Evolutionary conservation across 305 asterid genomes (phyloP), one percentile per base, ranked within the genome.

Genomic region (Fraxinus dipetala): DNA sequence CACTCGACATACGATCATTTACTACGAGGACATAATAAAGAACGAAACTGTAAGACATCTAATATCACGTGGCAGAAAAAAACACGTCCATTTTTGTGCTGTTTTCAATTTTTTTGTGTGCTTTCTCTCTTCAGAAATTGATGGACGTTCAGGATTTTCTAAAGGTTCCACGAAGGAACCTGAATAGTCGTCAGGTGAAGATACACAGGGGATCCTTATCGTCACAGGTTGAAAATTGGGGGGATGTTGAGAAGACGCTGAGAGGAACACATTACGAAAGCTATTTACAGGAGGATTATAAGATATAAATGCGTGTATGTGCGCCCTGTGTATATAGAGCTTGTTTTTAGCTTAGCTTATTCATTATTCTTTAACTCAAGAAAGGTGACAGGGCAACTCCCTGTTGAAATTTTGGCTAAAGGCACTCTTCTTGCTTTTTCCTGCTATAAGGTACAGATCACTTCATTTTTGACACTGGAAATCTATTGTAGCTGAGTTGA

Each of bases 141-240:
- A 81, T 79, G 3, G 96, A 93, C 8, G 96, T 93, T 85, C 96
- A 90, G 90, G 91, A 90, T 80, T 95, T 95, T 87, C 89, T 95
- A 43, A 86, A 84, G 84, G 97, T 95, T 73, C 98, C 98, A 2
- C 84, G 14, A 73, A 90, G 79, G 87, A 88, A 92, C 54, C 87
- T 96, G 40, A 79, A 77, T 0, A 94, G 98, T 85, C 91, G 95
- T 18, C 99, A 96, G 81, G 95, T 96, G 82, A 96, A 94, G 90
- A 96, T 96, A 90, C 98, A 96, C 78, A 89, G 84, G 84, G 97
- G 98, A 22, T 51, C 96, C 51, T 80, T 96, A 76, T 88, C 97
- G 31, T 89, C 93, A 1, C 98, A 93, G 85, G 91, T 94, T 3
- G 95, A 91, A 59, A 96, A 94, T 78, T 96, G 98, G 98, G 90